Conservation (phyloP, 805 yeast genomes). For the Danielia oregonensis region DNA sequence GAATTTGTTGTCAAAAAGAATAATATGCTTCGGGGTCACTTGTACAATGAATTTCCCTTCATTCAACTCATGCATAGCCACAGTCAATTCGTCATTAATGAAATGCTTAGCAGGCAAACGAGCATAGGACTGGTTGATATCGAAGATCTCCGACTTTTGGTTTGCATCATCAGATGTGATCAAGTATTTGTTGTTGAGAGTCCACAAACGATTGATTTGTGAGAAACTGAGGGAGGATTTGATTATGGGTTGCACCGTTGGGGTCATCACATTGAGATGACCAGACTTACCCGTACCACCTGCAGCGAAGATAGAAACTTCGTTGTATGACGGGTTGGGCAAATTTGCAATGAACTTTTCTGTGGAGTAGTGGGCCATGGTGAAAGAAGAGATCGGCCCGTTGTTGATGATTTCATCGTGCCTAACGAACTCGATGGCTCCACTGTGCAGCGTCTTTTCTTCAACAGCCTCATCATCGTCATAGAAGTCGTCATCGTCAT, state of each 20-base stretch:
- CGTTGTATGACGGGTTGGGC: slow-evolving; percentile 63
- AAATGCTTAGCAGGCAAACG: slow-evolving; percentile 60
- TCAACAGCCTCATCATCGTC: slow-evolving; percentile 22
- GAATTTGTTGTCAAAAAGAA: slow-evolving; percentile 58
- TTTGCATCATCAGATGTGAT: slow-evolving; percentile 68
- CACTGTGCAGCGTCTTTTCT: slow-evolving; percentile 11
- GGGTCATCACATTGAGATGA: slow-evolving; percentile 58
- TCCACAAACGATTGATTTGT: slow-evolving; percentile 75
- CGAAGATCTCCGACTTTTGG: slow-evolving; percentile 65
- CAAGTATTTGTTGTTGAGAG: slow-evolving; percentile 56
- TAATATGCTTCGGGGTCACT: slow-evolving; percentile 62
- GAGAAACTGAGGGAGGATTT: slow-evolving; percentile 68
- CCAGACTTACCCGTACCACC: slow-evolving; percentile 61
- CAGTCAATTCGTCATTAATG: slow-evolving; percentile 57
- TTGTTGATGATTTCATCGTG: slow-evolving; percentile 56
- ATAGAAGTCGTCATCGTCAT: slow-evolving; percentile 45
- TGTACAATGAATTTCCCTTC: slow-evolving; percentile 63
- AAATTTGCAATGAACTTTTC: slow-evolving; percentile 57
- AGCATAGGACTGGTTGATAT: slow-evolving; percentile 58
- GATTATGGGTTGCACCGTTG: slow-evolving; percentile 64
- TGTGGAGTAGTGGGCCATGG: slow-evolving; percentile 58
- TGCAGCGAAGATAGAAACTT: slow-evolving; percentile 64
- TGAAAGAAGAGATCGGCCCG: slow-evolving; percentile 72
- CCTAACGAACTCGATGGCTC: slow-evolving; percentile 33
- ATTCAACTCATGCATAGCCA: slow-evolving; percentile 61